phyloP scores from a whole-genome alignment of 371 early-diverging fungal genomes.

The Circinella minor region DNA sequence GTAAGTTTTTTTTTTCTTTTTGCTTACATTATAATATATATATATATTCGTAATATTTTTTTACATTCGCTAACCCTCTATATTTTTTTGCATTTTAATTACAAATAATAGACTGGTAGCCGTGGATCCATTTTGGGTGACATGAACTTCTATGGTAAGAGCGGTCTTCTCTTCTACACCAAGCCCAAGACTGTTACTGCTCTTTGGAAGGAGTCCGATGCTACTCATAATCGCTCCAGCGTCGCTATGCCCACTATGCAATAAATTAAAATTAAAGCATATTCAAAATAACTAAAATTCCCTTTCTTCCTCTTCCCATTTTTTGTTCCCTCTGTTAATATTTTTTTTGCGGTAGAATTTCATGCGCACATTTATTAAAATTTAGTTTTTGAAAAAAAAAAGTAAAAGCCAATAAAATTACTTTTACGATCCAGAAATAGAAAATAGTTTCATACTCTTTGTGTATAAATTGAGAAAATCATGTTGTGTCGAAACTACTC shows the following conservation, averaged over 20 bases:
- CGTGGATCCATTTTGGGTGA: slow-evolving; percentile 94
- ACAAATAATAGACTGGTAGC: slow-evolving; percentile 73
- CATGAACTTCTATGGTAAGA: slow-evolving; percentile 91
- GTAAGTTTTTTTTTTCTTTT: slow-evolving; percentile 22
- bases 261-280: not conserved
- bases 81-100: not conserved
- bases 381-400: too few relatives aligned
- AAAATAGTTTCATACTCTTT: too few relatives aligned
- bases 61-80: not conserved
- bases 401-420: too few relatives aligned
- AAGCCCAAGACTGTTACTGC: slow-evolving; percentile 94
- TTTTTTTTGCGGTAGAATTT: too few relatives aligned
- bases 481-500: too few relatives aligned
- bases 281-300: not conserved
- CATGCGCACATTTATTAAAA: too few relatives aligned
- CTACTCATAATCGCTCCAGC: slow-evolving; percentile 27
- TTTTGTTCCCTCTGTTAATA: too few relatives aligned
- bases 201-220: slow-evolving; percentile 89
- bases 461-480: too few relatives aligned
- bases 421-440: too few relatives aligned
- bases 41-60: not conserved
- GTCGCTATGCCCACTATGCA: slow-evolving; percentile 33
- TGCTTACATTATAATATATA: not conserved
- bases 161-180: slow-evolving; percentile 89
- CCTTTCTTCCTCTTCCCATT: too few relatives aligned